A percentile compares a stretch with the other conserved stretches of the same genome.
phyloP scores from a whole-genome alignment of 2,329 filamentous ascomycete genomes.

The Microsporum ferrugineum region DNA sequence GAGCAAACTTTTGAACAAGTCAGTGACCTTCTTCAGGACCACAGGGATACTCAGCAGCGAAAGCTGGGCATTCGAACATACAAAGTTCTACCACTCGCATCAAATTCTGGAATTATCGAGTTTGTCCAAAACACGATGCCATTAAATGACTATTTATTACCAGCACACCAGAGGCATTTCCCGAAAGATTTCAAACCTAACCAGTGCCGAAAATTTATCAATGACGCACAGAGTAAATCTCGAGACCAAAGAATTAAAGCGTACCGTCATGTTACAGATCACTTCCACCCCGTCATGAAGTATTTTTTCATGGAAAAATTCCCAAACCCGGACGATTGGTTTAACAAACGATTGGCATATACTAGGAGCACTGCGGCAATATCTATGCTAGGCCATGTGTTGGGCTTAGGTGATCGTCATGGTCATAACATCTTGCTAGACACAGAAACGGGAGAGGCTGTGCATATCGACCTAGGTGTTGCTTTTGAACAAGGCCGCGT shows the following conservation, averaged over 20 bases:
- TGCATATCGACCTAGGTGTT: conserved; percentile 94
- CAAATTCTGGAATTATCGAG: conserved; percentile 82
- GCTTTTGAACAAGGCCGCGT: conserved; percentile 94
- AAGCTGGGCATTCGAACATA: conserved; percentile 89
- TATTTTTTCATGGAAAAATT: conserved; percentile 98
- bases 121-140: conserved; percentile 92
- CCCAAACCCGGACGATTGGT: conserved; percentile 91
- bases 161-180: conserved; percentile 76
- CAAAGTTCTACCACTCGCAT: conserved; percentile 83
- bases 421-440: conserved; percentile 96
- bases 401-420: conserved; percentile 87
- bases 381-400: conserved; percentile 84
- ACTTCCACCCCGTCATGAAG: conserved; percentile 84
- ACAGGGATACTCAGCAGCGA: conserved; percentile 76
- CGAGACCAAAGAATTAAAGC: conserved; percentile 59
- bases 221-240: conserved; percentile 56
- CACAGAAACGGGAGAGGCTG: conserved; percentile 76
- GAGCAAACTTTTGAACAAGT: conserved; percentile 98
- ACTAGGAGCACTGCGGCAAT: conserved; percentile 88
- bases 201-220: conserved; percentile 69
- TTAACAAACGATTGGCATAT: conserved; percentile 75
- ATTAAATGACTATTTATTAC: conserved; percentile 81
- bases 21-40: conserved; percentile 74
- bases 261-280: conserved; percentile 66
- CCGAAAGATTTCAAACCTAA: conserved; percentile 69